These are phyloP conservation scores for Ogataea allantospora DNA, from an alignment of 805 yeast genomes.

Conservation along the genomic window DNA sequence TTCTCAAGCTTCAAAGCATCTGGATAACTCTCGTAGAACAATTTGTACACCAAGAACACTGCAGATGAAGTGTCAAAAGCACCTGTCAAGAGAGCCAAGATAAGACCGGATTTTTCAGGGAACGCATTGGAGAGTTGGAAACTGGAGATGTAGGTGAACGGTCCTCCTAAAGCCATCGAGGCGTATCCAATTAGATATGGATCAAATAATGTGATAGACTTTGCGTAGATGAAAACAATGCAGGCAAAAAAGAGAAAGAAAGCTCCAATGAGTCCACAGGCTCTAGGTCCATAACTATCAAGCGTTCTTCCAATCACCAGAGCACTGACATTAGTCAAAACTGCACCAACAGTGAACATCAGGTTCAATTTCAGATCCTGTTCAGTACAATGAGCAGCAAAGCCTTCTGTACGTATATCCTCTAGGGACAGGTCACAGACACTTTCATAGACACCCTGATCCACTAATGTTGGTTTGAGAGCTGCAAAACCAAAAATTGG, in stretches of 20 bases:
- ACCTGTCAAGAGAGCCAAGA: constrained; percentile 54
- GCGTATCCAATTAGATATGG: constrained; percentile 54
- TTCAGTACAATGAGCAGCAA: constrained; percentile 43
- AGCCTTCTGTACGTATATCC: constrained; percentile 23
- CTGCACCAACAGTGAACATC: constrained; percentile 61
- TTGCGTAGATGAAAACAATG: constrained; percentile 43
- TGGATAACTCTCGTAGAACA: constrained; percentile 36
- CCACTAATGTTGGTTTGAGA: constrained; percentile 50
- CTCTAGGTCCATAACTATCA: constrained; percentile 51
- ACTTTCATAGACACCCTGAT: constrained; percentile 46
- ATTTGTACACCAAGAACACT: constrained; percentile 47
- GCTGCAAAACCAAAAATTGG: constrained; percentile 63
- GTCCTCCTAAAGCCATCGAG: constrained; percentile 56
- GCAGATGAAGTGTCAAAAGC: constrained; percentile 61
- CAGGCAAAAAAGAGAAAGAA: constrained; percentile 45
- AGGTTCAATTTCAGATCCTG: constrained; percentile 56
- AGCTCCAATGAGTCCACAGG: constrained; percentile 54
- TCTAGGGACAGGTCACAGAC: constrained; percentile 33
- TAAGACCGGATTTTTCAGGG: constrained; percentile 51
- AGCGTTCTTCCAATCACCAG: constrained; percentile 48
- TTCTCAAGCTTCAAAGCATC: constrained; percentile 38
- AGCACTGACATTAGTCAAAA: constrained; percentile 53
- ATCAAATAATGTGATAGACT: constrained; percentile 36
- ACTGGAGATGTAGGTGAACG: constrained; percentile 53
- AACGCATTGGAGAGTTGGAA: constrained; percentile 58